Evolutionary conservation across 345 rosid species (phyloP).

Genomic region (Microcos paniculata): DNA sequence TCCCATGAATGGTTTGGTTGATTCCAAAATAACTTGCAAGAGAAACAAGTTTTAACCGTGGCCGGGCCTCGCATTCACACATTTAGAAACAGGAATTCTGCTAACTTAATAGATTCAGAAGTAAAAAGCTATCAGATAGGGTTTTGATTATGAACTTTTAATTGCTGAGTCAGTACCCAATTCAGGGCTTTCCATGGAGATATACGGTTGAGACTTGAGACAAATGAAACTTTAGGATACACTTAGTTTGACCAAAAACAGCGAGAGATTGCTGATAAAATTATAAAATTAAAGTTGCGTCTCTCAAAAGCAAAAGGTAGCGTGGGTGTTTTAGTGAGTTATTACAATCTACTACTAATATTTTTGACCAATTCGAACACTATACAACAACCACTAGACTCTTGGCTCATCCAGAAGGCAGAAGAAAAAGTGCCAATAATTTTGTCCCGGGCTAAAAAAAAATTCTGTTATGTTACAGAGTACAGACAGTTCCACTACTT

Average conservation of each 20-base stretch:
- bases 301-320: background rate
- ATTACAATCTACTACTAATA: background rate
- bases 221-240: background rate
- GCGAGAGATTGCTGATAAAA: background rate
- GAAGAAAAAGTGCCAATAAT: background rate
- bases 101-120: too few relatives aligned
- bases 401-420: slow-evolving; percentile 18
- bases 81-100: too few relatives aligned
- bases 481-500: slow-evolving; percentile 21
- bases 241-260: background rate
- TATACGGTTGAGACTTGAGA: background rate
- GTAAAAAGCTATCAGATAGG: background rate
- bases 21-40: background rate
- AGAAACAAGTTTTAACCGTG: background rate
- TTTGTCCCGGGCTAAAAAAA: slow-evolving; percentile 9
- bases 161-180: background rate
- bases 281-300: background rate
- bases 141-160: too few relatives aligned
- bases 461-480: background rate
- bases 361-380: background rate
- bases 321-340: background rate
- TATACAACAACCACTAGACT: background rate
- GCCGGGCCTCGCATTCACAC: too few relatives aligned
- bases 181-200: background rate
- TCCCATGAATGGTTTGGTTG: background rate